phyloP scores from a whole-genome alignment of 2,329 filamentous ascomycete species.

The Calonectria naviculata region DNA sequence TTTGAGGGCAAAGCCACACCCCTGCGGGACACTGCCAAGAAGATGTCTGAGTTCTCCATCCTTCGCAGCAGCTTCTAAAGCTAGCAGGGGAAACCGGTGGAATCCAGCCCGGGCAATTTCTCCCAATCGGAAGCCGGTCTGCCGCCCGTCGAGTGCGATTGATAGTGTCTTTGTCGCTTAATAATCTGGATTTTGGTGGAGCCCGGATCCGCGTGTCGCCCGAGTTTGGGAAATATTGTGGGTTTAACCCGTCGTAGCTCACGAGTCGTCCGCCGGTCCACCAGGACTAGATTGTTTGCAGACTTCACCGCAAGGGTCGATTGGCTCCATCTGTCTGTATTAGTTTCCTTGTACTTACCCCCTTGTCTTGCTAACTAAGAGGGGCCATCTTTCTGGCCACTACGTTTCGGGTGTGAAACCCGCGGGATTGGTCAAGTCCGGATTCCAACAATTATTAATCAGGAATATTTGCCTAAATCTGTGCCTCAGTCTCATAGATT shows the following conservation, averaged over 20 bases:
- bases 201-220: neutral
- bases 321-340: no score
- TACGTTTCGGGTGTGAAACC: no score
- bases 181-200: neutral
- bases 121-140: neutral
- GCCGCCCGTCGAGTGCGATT: neutral
- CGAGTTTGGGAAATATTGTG: neutral
- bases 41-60: constrained; percentile 29
- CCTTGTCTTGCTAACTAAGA: no score
- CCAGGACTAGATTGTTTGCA: no score
- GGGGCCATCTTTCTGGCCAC: no score
- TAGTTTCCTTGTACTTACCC: no score
- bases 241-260: neutral
- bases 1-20: constrained; percentile 21
- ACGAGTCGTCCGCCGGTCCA: no score
- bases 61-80: constrained; percentile 26
- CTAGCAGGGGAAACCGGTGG: neutral
- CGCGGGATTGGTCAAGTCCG: no score
- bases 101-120: neutral
- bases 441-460: constrained; percentile 5
- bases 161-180: neutral
- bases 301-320: no score
- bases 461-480: constrained; percentile 13
- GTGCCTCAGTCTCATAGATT: constrained; percentile 18
- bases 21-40: constrained; percentile 16